Evolutionary conservation across 306 rosid species (phyloP).

Genomic region (Lathyrus sativus): DNA sequence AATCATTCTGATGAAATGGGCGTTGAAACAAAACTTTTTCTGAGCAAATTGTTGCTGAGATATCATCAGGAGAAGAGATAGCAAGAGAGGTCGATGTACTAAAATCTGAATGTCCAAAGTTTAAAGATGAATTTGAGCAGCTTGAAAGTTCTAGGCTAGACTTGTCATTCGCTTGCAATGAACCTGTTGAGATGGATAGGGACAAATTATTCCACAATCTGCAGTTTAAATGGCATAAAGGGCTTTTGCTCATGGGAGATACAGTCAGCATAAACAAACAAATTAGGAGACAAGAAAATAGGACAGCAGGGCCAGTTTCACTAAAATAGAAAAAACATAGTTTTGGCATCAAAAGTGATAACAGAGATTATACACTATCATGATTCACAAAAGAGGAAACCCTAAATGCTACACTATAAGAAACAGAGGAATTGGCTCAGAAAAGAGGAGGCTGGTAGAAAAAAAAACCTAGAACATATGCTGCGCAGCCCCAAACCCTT

Average conservation of each 20-base stretch:
- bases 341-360: too few species aligned
- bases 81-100: slow-evolving; percentile 68
- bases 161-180: slow-evolving; percentile 49
- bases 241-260: slow-evolving; percentile 73
- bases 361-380: too few species aligned
- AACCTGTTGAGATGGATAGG: slow-evolving; percentile 48
- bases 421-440: too few species aligned
- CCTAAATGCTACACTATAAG: too few species aligned
- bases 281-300: too few species aligned
- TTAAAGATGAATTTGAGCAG: slow-evolving; percentile 73
- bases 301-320: too few species aligned
- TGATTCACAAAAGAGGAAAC: too few species aligned
- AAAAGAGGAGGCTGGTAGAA: too few species aligned
- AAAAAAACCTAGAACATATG: too few species aligned
- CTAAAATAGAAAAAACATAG: too few species aligned
- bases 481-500: too few species aligned
- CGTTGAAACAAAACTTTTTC: slow-evolving; percentile 58
- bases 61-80: slow-evolving; percentile 74
- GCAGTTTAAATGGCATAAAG: slow-evolving; percentile 66
- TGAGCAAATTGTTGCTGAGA: slow-evolving; percentile 75
- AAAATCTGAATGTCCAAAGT: slow-evolving; percentile 74
- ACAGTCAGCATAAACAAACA: too few species aligned
- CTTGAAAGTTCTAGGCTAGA: slow-evolving; percentile 51
- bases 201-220: slow-evolving; percentile 51
- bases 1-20: slow-evolving; percentile 78